Base-by-base conservation (phyloP, 345 rosid species). In the Dimocarpus longan region DNA sequence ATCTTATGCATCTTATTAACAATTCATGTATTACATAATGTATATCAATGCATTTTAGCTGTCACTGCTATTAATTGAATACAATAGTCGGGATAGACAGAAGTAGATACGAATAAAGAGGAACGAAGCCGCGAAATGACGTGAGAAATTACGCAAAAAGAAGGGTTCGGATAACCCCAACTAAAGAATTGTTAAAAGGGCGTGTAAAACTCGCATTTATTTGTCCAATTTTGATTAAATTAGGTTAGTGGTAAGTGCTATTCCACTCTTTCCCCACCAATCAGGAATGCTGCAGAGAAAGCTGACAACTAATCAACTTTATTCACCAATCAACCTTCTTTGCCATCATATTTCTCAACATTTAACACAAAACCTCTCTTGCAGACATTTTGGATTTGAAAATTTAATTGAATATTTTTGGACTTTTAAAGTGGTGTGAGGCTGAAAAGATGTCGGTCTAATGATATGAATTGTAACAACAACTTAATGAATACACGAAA, bases 181-280 rank as follows among this genome's bases (percentile, higher is more conserved):
- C 9, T 57, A 43, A 68, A 32, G 37, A 40, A 28, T 6, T 15
- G 21, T 48, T 32, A 32, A 32, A 1, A 32, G 37, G 37, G 74
- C 13, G 56, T 22, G 60, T 10, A 6, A 8, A 50, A 28, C 19
- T 64, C 12, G 19, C 24, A 21, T 21, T 64, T 46, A 6, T 19
- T 13, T n/a, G 56, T 21, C 2, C 24, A 28, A 62, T n/a, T 10
- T 46, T 24, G 22, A 18, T 5, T 40, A 42, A 43, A 59, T 28
- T 39, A 21, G 5, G 22, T 28, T 16, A 63, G 66, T 83, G 80
- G 22, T 21, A 13, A 64, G 67, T 83, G 81, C 60, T n/a, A 19
- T 32, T 32, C 54, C 81, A 73, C 83, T 43, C 64, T 79, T 70
- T 76, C 78, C 37, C 80, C 52, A 60, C 79, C 76, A 66, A 71